Conservation (phyloP, 1,284 basidiomycete genomes). For the Cerrena zonata region DNA sequence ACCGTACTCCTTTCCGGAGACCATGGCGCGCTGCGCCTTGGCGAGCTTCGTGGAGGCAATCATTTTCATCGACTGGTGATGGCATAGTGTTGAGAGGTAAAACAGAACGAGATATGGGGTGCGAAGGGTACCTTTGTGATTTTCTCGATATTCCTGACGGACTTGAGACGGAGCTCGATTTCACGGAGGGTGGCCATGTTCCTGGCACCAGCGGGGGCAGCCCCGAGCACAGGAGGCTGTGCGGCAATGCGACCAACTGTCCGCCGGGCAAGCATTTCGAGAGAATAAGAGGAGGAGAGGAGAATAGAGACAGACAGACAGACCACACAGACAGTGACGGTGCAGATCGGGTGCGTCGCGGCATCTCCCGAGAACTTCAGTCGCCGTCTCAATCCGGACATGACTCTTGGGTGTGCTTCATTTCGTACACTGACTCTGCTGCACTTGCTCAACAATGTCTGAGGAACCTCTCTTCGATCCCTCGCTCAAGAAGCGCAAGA, state of each 20-base stretch:
- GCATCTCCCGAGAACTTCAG: not conserved
- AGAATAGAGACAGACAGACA: not conserved
- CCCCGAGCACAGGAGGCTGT: conserved; percentile 52
- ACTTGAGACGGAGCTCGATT: conserved; percentile 95
- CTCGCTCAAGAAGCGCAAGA: conserved; percentile 78
- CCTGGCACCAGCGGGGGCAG: conserved; percentile 61
- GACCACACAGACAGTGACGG: not conserved
- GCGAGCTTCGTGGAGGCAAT: conserved; percentile 96
- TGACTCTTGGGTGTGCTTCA: not conserved
- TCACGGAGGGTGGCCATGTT: conserved; percentile 97
- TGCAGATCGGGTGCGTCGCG: not conserved
- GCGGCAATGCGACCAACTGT: conserved; percentile 58
- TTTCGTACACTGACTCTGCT: conserved; percentile 16
- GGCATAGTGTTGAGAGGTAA: not conserved
- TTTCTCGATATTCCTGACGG: conserved; percentile 97
- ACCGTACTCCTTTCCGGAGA: conserved; percentile 90
- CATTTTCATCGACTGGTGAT: conserved; percentile 99
- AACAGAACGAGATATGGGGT: not conserved
- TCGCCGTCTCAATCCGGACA: not conserved
- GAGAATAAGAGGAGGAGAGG: not conserved
- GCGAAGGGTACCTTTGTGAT: conserved; percentile 95
- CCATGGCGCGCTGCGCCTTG: conserved; percentile 95
- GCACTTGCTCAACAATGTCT: conserved; percentile 35
- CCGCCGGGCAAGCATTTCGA: conserved; percentile 56
- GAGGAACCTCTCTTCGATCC: conserved; percentile 80